Base-by-base conservation (phyloP, 139 green algal species). In the Tetradesmus lagerheimii region DNA sequence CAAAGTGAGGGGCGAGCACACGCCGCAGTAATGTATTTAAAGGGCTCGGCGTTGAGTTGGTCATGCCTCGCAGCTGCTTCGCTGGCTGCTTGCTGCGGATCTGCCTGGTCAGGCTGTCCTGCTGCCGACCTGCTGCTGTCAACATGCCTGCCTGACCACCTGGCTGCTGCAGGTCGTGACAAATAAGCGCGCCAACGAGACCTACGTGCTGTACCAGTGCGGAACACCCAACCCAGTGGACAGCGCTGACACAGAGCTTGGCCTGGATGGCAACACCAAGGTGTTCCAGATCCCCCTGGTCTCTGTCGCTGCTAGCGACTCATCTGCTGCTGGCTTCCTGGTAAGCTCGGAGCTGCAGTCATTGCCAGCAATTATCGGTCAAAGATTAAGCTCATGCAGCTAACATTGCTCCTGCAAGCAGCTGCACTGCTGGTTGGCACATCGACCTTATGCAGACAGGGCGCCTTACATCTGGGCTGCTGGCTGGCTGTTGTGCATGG, bases 191-290 rank as follows among this genome's bases (percentile, higher is more conserved):
- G 86, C 82, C 1, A 91, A 93, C n/a, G 93, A 98, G 92, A 94
- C 94, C 12, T 98, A 98, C 84, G 86, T 98, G 38, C 94, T 98
- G 37, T 96, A 95, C 92, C 95, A 96, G 84, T 98, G 96, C 83
- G 96, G 96, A 11, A 92, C 93, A 4, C 43, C 74, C 0, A 50
- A 92, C 29, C 90, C 90, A 5, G 4, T 87, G 53, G 27, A 91
- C 25, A 50, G n/a, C 12, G 87, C 87, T 20, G 53, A 88, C 38
- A 87, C 80, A 23, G 88, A 67, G 64, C 20, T 43, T 25, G 62
- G 47, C 45, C 37, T 91, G 88, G n/a, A 64, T 25, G 14, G 37
- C 35, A 64, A 80, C 85, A 83, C 39, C 71, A 85, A 96, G 86
- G 92, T 97, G 80, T 92, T 97, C 37, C 79, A 94, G 31, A 93